These are phyloP conservation scores for Aspergillus biplanus DNA, from an alignment of 495 filamentous ascomycete species.

Conservation along the genomic window DNA sequence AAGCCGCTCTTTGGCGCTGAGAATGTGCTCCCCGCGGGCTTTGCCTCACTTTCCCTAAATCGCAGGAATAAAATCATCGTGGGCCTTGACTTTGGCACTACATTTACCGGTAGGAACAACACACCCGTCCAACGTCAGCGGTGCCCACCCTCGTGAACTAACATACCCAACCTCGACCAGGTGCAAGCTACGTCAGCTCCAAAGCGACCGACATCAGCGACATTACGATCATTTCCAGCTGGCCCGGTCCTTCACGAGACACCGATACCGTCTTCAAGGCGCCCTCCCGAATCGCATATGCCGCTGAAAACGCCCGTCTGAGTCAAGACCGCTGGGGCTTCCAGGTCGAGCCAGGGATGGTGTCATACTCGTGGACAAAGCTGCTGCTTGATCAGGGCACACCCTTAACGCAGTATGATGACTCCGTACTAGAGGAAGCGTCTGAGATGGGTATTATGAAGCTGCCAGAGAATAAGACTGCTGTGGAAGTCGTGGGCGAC, in stretches of 20 bases:
- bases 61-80: conserved; percentile 14
- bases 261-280: conserved; percentile 18
- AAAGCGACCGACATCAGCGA: conserved; percentile 15
- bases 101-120: conserved; percentile 16
- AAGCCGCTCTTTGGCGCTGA: background rate
- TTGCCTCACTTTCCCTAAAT: background rate
- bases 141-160: background rate
- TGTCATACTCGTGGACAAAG: conserved; percentile 31
- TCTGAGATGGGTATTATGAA: conserved; percentile 14
- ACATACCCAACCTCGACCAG: background rate
- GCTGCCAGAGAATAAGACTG: conserved; percentile 20
- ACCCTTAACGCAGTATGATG: conserved; percentile 15
- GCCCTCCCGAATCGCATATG: conserved; percentile 18
- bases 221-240: conserved; percentile 10
- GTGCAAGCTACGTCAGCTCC: conserved; percentile 15
- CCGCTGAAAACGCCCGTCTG: background rate
- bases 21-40: background rate
- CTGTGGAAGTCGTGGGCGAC: conserved; percentile 40
- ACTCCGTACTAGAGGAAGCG: conserved; percentile 15
- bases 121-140: background rate
- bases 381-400: conserved; percentile 21
- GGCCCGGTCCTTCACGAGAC: conserved; percentile 13
- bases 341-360: conserved; percentile 20
- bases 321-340: conserved; percentile 7
- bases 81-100: conserved; percentile 21